Conservation (phyloP, 345 rosid species). For the Salix purpurea region DNA sequence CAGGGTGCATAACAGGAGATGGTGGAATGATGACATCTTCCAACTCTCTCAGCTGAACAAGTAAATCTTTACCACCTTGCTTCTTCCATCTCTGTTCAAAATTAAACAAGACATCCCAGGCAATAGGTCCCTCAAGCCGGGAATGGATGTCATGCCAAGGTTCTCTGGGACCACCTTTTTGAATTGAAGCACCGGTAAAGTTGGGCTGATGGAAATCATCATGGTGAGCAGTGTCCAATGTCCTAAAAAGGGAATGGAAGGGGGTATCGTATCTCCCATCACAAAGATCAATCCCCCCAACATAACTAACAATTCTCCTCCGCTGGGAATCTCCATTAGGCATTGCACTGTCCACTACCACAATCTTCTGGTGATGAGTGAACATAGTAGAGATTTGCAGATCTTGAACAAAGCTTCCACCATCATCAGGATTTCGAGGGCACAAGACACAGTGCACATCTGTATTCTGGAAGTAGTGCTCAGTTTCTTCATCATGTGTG, state of each 20-base stretch:
- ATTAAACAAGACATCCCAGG: constrained; percentile 93
- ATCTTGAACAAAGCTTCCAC: constrained; percentile 90
- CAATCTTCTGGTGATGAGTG: constrained; percentile 98
- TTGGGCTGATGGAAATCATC: constrained; percentile 99
- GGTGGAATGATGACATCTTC: constrained; percentile 73
- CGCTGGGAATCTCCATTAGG: constrained; percentile 54
- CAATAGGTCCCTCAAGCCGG: constrained; percentile 92
- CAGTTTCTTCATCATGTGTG: constrained; percentile 96
- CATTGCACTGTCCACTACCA: constrained; percentile 77
- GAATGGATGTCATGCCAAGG: constrained; percentile 99
- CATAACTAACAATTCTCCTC: constrained; percentile 88
- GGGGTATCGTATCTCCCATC: constrained; percentile 94
- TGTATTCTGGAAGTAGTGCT: constrained; percentile 49
- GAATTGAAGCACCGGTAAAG: constrained; percentile 67
- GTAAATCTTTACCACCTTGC: constrained; percentile 89
- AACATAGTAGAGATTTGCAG: constrained; percentile 88
- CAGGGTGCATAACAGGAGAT: constrained; percentile 69
- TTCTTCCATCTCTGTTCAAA: constrained; percentile 95
- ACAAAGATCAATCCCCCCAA: constrained; percentile 96
- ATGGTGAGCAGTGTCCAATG: constrained; percentile 88
- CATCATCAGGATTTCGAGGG: constrained; percentile 96
- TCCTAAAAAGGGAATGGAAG: constrained; percentile 93
- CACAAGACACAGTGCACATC: constrained; percentile 88
- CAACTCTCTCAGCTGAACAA: constrained; percentile 77
- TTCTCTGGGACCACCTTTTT: constrained; percentile 97